Evolutionary conservation across 192 early-diverging fungal genomes (phyloP).

Genomic region (Rhizoclosmatium globosum): DNA sequence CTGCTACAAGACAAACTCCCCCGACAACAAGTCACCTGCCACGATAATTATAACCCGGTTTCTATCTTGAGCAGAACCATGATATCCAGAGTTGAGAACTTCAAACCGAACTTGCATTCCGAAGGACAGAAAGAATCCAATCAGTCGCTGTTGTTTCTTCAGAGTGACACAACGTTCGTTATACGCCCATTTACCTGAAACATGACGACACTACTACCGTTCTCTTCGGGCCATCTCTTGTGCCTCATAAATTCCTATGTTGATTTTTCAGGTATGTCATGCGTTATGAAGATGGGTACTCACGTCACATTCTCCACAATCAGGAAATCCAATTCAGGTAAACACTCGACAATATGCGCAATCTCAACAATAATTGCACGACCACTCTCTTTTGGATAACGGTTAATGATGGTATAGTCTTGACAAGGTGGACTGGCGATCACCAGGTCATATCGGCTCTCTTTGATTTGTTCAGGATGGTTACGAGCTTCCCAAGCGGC

Average conservation of each 20-base stretch:
- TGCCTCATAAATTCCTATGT: constrained; percentile 19
- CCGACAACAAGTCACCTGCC: neutral
- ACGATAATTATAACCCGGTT: constrained; percentile 23
- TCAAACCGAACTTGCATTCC: constrained; percentile 16
- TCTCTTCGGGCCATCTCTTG: neutral
- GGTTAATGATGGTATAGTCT: constrained; percentile 16
- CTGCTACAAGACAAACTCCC: neutral
- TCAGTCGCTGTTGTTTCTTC: neutral
- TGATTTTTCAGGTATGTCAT: neutral
- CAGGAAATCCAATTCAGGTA: neutral
- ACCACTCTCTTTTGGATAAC: constrained; percentile 5
- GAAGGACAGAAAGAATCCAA: constrained; percentile 12
- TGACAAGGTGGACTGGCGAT: constrained; percentile 24
- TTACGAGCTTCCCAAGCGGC: neutral
- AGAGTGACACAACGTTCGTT: neutral
- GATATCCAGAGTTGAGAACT: constrained; percentile 9
- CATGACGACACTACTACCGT: neutral
- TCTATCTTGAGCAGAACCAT: constrained; percentile 20
- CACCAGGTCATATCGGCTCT: neutral
- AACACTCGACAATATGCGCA: constrained; percentile 17
- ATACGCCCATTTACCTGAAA: constrained; percentile 9
- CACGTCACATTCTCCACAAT: constrained; percentile 30
- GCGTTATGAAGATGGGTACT: neutral
- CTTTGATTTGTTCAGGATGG: neutral
- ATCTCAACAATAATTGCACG: constrained; percentile 18